Conservation (phyloP, 1,284 basidiomycete genomes). For the Microbotryomycetes sp. region DNA sequence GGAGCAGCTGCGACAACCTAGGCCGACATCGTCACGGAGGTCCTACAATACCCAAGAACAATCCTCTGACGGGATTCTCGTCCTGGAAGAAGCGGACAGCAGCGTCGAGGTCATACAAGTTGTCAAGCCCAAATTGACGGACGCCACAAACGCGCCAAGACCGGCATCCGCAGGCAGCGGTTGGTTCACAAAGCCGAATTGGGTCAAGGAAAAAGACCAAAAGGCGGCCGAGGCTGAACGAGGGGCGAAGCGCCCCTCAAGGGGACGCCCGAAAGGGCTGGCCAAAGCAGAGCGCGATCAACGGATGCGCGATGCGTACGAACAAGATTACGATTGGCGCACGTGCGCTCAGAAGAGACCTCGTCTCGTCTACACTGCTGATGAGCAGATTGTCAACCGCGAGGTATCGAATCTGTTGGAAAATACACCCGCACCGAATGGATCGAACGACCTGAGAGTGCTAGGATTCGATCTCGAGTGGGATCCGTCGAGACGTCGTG, state of each 20-base stretch:
- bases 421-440: background rate
- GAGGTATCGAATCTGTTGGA: background rate
- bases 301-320: slow-evolving; percentile 3
- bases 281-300: background rate
- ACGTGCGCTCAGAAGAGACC: background rate
- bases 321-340: slow-evolving; percentile 6
- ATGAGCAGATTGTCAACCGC: slow-evolving; percentile 10
- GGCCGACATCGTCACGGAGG: too few relatives aligned
- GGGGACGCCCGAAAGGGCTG: background rate
- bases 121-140: background rate
- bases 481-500: slow-evolving; percentile 17
- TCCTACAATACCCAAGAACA: too few relatives aligned
- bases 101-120: background rate
- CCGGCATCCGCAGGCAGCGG: background rate
- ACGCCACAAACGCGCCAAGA: background rate
- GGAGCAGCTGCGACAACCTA: too few relatives aligned
- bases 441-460: background rate
- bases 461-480: slow-evolving; percentile 27
- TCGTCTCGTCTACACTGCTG: slow-evolving; percentile 9
- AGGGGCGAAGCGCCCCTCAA: too few relatives aligned
- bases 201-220: background rate
- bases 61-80: too few relatives aligned
- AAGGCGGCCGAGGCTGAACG: too few relatives aligned
- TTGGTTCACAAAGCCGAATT: background rate
- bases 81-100: slow-evolving; percentile 4